These are phyloP conservation scores for Fragaria iinumae DNA, from an alignment of 306 rosid species.

Conservation along the genomic window DNA sequence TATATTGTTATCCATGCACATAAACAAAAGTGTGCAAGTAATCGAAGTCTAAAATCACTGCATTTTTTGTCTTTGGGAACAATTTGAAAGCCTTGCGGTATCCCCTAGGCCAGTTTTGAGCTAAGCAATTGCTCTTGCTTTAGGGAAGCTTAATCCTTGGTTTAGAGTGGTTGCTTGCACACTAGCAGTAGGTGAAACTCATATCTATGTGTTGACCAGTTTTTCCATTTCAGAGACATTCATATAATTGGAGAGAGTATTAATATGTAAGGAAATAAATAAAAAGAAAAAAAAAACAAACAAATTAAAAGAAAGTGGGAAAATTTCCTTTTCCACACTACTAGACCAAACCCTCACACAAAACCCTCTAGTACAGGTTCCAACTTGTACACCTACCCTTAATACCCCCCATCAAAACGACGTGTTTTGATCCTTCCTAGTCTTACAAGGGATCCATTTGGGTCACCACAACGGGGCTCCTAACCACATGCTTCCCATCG, in stretches of 20 bases:
- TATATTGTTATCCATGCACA: not conserved
- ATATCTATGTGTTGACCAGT: not conserved
- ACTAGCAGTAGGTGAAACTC: not conserved
- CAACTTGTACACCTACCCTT: not conserved
- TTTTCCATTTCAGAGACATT: not conserved
- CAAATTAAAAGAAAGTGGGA: not conserved
- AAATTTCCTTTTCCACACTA: conserved; percentile 5
- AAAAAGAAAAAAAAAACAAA: not conserved
- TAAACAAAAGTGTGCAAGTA: not conserved
- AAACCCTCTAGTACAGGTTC: not conserved
- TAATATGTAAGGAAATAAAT: too few species aligned
- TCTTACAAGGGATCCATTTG: conserved; percentile 60
- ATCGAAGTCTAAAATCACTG: not conserved
- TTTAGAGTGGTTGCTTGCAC: too few species aligned
- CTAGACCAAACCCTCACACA: not conserved
- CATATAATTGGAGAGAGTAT: not conserved
- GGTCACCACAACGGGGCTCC: conserved; percentile 81
- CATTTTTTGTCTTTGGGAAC: not conserved
- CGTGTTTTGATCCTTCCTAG: conserved; percentile 21
- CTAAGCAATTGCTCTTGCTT: not conserved
- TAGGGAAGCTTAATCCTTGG: too few species aligned
- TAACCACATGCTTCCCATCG: conserved; percentile 79
- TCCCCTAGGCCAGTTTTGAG: not conserved
- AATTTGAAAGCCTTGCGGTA: not conserved
- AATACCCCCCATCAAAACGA: conserved; percentile 37